Percentiles rank a stretch among this genome's conserved stretches.
Conservation (phyloP, 1,284 basidiomycete species). For the Mycosarcoma mackinlayi region DNA sequence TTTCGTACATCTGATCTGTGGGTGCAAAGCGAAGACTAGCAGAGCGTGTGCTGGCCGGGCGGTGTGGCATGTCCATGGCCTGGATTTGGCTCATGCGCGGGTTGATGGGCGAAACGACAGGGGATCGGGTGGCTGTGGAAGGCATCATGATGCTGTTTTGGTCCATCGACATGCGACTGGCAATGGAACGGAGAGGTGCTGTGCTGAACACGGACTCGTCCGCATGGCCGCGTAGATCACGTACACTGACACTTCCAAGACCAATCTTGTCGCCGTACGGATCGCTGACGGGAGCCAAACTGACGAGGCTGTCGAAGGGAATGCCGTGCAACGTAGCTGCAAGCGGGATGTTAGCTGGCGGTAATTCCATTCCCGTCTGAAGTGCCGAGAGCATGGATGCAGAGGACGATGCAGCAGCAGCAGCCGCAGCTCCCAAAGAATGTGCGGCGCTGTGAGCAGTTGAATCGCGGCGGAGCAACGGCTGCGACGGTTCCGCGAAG, state of each 20-base stretch:
- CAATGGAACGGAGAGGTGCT: conserved; percentile 32
- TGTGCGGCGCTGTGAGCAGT: not conserved
- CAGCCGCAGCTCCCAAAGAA: no score
- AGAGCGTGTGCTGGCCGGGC: conserved; percentile 42
- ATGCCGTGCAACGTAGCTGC: conserved; percentile 74
- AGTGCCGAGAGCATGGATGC: conserved; percentile 21
- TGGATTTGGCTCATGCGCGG: conserved; percentile 31
- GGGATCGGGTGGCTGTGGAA: conserved; percentile 22
- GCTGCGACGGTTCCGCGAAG: conserved; percentile 31
- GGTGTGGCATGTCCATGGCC: conserved; percentile 30
- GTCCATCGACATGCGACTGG: conserved; percentile 41
- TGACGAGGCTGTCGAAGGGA: conserved; percentile 82
- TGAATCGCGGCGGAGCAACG: conserved; percentile 6
- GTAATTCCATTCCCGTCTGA: conserved; percentile 37
- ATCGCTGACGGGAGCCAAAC: conserved; percentile 80
- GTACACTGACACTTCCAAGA: conserved; percentile 52
- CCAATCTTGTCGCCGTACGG: conserved; percentile 71
- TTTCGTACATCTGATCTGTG: conserved; percentile 30
- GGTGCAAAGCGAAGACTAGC: conserved; percentile 55
- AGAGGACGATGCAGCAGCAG: conserved; percentile 1
- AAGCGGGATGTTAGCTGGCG: conserved; percentile 20
- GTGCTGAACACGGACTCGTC: conserved; percentile 34
- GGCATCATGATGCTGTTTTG: conserved; percentile 42
- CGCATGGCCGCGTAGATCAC: conserved; percentile 34
- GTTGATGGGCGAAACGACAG: conserved; percentile 27